These are phyloP conservation scores for Cordyceps militaris DNA, from an alignment of 2,329 filamentous ascomycete species.

Conservation along the genomic window DNA sequence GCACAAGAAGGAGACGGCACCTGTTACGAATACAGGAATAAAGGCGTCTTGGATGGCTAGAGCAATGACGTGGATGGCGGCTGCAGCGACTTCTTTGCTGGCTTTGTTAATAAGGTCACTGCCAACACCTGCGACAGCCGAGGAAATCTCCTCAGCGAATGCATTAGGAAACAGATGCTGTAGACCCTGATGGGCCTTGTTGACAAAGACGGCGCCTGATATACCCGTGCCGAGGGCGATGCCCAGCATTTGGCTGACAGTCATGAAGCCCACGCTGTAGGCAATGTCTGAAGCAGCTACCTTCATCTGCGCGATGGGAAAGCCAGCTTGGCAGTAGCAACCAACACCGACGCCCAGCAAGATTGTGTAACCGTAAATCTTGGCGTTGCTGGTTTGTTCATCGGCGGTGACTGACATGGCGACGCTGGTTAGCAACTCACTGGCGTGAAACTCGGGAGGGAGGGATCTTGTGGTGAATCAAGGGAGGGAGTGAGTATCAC, in stretches of 20 bases:
- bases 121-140: slow-evolving; percentile 10
- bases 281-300: slow-evolving; percentile 23
- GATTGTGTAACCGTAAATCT: slow-evolving; percentile 30
- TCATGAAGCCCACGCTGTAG: slow-evolving; percentile 30
- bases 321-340: slow-evolving; percentile 26
- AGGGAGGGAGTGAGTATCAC: too few species aligned
- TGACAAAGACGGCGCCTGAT: slow-evolving; percentile 7
- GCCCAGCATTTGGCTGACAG: slow-evolving; percentile 9
- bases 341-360: slow-evolving; percentile 36
- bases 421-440: neutral
- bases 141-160: neutral
- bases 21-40: slow-evolving; percentile 26
- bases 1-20: slow-evolving; percentile 23
- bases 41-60: slow-evolving; percentile 27
- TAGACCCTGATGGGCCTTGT: slow-evolving; percentile 17
- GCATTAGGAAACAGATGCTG: slow-evolving; percentile 10
- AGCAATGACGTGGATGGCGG: slow-evolving; percentile 27
- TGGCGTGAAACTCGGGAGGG: neutral
- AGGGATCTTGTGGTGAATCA: too few species aligned
- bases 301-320: slow-evolving; percentile 27
- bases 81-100: slow-evolving; percentile 14
- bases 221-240: slow-evolving; percentile 6
- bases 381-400: slow-evolving; percentile 15
- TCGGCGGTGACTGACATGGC: slow-evolving; percentile 16
- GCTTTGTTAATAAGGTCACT: slow-evolving; percentile 12